Base-by-base conservation (phyloP, 345 rosid genomes). In the Salix dunnii region DNA sequence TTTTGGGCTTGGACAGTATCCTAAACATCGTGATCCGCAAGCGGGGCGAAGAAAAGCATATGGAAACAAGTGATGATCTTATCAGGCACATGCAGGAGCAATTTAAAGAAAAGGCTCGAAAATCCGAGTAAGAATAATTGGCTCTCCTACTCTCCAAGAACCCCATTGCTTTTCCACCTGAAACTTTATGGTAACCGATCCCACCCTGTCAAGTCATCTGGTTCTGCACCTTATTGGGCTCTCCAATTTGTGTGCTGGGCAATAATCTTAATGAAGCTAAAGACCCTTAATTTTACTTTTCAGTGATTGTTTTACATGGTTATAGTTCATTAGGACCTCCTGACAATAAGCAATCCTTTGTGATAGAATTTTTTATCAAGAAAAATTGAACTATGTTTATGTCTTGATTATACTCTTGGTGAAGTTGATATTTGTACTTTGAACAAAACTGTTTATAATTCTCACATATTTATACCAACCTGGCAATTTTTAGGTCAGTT, bases 21-120 rank as follows among this genome's bases (percentile, higher is more conserved):
- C 87, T 96, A 87, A 96, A 96, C 83, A 94, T 96, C 76, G 99
- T 96, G 82, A 91, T 96, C 77, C 99, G 94, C 64, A 96, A 93
- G 85, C 89, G 94, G 73, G 93, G 88, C 58, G 98, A 91, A 28
- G 97, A 90, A 76, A 86, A 53, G 80, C 80, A 80, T 75, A 87
- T 92, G 97, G 98, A 86, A 89, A 91, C 94, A 70, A 92, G 98
- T 81, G 99, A 96, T 90, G 97, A 92, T 85, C 97, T 94, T 77
- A 90, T 96, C 70, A 93, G 94, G 77, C 97, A 87, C 78, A 94
- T 96, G 99, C 99, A 96, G 86, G 99, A 94, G 82, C 95, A 92
- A 76, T 96, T 94, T 77, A 96, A 96, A 85, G 99, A 96, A 84
- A 92, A 91, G 79, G 98, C 98, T 84, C 97, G 94, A 71, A 94